phyloP scores from a whole-genome alignment of 192 early-diverging fungal species.

The Gamsiella multidivaricata region DNA sequence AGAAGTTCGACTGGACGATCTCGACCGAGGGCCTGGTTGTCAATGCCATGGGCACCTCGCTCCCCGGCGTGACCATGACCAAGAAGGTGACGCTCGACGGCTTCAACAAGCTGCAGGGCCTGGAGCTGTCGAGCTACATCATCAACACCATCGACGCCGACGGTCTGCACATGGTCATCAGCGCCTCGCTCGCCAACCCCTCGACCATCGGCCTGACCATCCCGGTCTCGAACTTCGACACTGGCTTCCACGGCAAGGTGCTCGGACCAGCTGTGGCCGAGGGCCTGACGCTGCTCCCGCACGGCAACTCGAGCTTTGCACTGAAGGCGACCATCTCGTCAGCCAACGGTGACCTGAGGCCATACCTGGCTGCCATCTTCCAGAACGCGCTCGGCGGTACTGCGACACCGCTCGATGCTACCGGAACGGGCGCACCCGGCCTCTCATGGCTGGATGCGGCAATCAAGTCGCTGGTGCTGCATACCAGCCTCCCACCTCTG shows the following conservation, averaged over 20 bases:
- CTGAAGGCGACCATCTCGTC: constrained; percentile 23
- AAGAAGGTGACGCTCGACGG: constrained; percentile 60
- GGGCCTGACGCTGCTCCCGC: constrained; percentile 23
- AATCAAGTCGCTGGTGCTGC: constrained; percentile 23
- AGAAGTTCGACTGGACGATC: constrained; percentile 60
- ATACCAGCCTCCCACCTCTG: constrained; percentile 8
- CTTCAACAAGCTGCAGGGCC: constrained; percentile 41
- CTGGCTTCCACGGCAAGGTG: constrained; percentile 1
- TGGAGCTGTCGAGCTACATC: constrained; percentile 8
- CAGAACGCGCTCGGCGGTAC: constrained; percentile 15
- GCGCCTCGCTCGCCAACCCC: constrained; percentile 34
- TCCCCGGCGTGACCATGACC: constrained; percentile 49
- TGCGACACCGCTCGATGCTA: constrained; percentile 1
- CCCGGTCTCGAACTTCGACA: constrained; percentile 31
- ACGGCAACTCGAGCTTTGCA: constrained; percentile 19
- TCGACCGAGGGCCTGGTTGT: constrained; percentile 42
- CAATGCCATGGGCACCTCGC: constrained; percentile 56
- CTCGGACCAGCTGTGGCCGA: constrained; percentile 29
- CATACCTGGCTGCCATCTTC: constrained; percentile 14
- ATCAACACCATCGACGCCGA: constrained; percentile 16
- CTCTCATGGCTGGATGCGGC: constrained; percentile 47
- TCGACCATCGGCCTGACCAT: constrained; percentile 45
- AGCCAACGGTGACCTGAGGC: neutral
- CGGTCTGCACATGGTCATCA: constrained; percentile 31
- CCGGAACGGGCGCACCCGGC: constrained; percentile 20